Conservation (phyloP, 495 filamentous ascomycete genomes). For the Podospora australis region DNA sequence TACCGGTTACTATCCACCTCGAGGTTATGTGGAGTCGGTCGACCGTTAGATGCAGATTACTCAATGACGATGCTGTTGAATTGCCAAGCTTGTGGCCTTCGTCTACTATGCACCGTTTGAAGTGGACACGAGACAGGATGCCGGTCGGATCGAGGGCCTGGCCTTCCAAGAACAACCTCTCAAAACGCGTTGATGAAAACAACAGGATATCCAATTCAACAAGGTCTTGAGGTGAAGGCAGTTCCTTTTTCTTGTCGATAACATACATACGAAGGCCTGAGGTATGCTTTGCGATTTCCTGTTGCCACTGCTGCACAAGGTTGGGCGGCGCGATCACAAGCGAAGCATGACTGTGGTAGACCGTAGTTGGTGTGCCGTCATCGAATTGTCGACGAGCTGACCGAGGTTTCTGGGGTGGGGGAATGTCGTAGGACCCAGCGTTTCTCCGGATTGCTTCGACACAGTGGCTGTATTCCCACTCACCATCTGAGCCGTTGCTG, state of each 20-base stretch:
- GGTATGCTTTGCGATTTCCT: slow-evolving; percentile 65
- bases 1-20: slow-evolving; percentile 88
- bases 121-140: slow-evolving; percentile 65
- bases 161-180: slow-evolving; percentile 52
- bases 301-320: slow-evolving; percentile 62
- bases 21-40: slow-evolving; percentile 63
- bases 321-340: slow-evolving; percentile 65
- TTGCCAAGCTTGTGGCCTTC: slow-evolving; percentile 80
- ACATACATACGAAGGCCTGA: slow-evolving; percentile 56
- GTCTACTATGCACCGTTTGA: slow-evolving; percentile 82
- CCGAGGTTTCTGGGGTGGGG: slow-evolving; percentile 39
- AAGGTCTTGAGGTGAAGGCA: slow-evolving; percentile 56
- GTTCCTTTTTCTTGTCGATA: slow-evolving; percentile 38
- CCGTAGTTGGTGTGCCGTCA: slow-evolving; percentile 33
- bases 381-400: slow-evolving; percentile 27
- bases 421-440: slow-evolving; percentile 49
- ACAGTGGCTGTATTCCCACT: slow-evolving; percentile 43
- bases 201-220: slow-evolving; percentile 70
- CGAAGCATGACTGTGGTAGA: slow-evolving; percentile 62
- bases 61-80: slow-evolving; percentile 46
- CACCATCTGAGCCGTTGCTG: slow-evolving; percentile 16
- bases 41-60: slow-evolving; percentile 60
- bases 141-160: slow-evolving; percentile 6
- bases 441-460: slow-evolving; percentile 49
- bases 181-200: slow-evolving; percentile 68